Conservation (phyloP, 1,284 basidiomycete species). For the Austroboletus novae-zelandiae region DNA sequence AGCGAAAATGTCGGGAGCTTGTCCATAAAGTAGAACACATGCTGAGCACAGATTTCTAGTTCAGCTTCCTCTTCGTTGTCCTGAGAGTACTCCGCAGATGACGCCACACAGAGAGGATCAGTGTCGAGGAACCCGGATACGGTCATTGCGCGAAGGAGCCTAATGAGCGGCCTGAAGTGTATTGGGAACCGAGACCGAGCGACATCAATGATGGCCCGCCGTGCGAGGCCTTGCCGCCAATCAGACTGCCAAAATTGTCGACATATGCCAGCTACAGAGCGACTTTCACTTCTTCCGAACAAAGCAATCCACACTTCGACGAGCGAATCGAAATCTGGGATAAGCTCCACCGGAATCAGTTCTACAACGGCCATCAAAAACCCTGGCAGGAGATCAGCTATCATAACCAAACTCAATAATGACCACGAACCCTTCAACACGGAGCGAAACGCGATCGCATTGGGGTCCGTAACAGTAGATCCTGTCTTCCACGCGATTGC, state of each 20-base stretch:
- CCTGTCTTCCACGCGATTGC: constrained; percentile 63
- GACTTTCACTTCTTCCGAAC: constrained; percentile 74
- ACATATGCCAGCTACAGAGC: constrained; percentile 68
- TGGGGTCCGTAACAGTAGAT: constrained; percentile 72
- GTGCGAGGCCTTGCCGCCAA: constrained; percentile 56
- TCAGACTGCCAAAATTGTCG: constrained; percentile 77
- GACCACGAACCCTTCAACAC: constrained; percentile 70
- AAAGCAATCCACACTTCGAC: constrained; percentile 78
- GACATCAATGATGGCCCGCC: constrained; percentile 77
- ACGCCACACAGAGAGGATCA: constrained; percentile 56
- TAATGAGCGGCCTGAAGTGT: constrained; percentile 66
- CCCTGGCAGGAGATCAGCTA: constrained; percentile 39
- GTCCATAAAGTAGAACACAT: constrained; percentile 74
- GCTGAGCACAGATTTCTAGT: constrained; percentile 49
- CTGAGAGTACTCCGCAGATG: constrained; percentile 45
- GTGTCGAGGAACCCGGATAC: constrained; percentile 69
- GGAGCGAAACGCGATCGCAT: constrained; percentile 79
- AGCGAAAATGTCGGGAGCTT: constrained; percentile 75
- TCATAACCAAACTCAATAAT: background rate
- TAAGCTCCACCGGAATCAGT: constrained; percentile 67
- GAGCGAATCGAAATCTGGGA: constrained; percentile 70
- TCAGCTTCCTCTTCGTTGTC: constrained; percentile 24
- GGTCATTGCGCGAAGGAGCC: constrained; percentile 75
- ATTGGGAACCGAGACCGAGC: constrained; percentile 80
- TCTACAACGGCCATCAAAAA: constrained; percentile 72